phyloP scores from a whole-genome alignment of 129 eudicot genomes.

The Lactuca sativa region DNA sequence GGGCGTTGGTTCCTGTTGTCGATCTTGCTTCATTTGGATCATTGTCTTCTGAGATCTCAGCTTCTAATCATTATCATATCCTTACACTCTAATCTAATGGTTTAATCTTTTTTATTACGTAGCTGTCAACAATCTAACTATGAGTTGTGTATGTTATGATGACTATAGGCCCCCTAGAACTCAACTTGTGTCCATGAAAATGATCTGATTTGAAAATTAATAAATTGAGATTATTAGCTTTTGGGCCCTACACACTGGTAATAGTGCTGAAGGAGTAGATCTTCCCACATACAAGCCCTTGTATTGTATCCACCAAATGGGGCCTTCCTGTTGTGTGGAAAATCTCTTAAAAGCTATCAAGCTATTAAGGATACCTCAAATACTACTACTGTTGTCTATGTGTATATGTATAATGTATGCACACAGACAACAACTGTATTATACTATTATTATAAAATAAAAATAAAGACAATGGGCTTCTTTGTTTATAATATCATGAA shows the following conservation, averaged over 20 bases:
- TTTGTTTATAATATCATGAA: too few relatives aligned
- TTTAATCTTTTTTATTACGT: background rate
- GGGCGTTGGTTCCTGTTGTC: background rate
- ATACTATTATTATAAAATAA: too few relatives aligned
- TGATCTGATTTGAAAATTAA: slow-evolving; percentile 17
- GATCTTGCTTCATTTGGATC: background rate
- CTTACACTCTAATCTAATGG: background rate
- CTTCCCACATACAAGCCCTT: background rate
- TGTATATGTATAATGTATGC: too few relatives aligned
- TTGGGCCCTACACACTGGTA: slow-evolving; percentile 28
- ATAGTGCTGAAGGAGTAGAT: slow-evolving; percentile 26
- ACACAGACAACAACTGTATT: background rate
- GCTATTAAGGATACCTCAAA: background rate
- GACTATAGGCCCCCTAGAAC: slow-evolving; percentile 12
- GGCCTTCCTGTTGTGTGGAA: slow-evolving; percentile 24
- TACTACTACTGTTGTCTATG: background rate
- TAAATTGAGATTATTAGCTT: slow-evolving; percentile 10
- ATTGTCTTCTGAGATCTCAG: slow-evolving; percentile 1
- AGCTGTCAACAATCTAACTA: background rate
- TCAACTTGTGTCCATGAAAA: slow-evolving; percentile 9
- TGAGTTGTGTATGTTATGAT: slow-evolving; percentile 19
- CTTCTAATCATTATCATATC: background rate
- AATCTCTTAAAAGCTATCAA: background rate
- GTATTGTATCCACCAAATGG: slow-evolving; percentile 15
- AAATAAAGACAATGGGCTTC: too few relatives aligned